Percentiles rank a stretch among this genome's conserved stretches.
Evolutionary conservation across 139 green algal genomes (phyloP).

Genomic region (Pseudopediastrum boryanum): DNA sequence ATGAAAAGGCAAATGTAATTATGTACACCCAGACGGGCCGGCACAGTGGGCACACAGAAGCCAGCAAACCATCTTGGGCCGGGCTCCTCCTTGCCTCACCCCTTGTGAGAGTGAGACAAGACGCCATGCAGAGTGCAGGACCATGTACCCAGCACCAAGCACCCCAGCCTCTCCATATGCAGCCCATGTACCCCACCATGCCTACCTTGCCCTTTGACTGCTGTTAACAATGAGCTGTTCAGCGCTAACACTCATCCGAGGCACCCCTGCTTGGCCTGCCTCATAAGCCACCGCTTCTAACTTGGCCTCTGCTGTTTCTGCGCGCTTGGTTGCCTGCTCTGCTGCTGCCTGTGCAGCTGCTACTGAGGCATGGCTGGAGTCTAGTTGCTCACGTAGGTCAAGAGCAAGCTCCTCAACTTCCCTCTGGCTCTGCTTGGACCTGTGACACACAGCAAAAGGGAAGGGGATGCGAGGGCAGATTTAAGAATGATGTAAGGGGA

Average conservation of each 20-base stretch:
- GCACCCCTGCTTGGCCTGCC: neutral
- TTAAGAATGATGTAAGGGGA: neutral
- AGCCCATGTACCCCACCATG: neutral
- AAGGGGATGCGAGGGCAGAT: neutral
- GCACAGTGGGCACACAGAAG: no score
- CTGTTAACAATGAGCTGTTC: constrained; percentile 38
- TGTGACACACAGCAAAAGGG: neutral
- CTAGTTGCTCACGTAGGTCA: constrained; percentile 18
- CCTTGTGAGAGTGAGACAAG: no score
- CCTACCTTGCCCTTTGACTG: constrained; percentile 32
- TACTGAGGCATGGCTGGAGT: neutral
- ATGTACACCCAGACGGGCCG: neutral
- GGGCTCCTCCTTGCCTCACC: neutral
- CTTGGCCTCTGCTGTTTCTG: constrained; percentile 18
- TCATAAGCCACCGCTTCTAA: no score
- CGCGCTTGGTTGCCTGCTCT: neutral
- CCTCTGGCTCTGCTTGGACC: constrained; percentile 15
- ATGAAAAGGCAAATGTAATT: neutral
- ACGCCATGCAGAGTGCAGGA: neutral
- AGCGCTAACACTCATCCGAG: constrained; percentile 16
- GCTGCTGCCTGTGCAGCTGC: constrained; percentile 8
- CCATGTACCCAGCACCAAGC: neutral
- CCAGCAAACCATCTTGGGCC: neutral
- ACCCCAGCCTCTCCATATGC: neutral
- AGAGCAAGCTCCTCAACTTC: constrained; percentile 33